Evolutionary conservation across 306 rosid species (phyloP), one percentile per base, ranked within the genome.

Genomic region (Rosa multiflora): DNA sequence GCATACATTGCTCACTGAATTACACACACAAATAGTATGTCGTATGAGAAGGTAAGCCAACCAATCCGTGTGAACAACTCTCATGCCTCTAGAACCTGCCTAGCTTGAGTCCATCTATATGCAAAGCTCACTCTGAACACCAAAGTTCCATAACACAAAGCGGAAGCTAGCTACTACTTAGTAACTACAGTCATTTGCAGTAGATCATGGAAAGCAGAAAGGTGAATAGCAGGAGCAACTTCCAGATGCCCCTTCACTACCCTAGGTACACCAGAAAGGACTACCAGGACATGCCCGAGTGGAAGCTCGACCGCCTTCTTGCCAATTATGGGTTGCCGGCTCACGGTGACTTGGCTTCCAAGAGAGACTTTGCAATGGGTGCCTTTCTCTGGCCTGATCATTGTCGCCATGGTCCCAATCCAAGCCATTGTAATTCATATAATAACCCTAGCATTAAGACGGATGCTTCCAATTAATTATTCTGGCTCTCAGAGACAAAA

Each of bases 161-260:
- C 42, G 10, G 12, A 21, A 67, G n/a, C 17, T 40, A 17, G 53
- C 21, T 35, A 23, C 52, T 20, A 35, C 35, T 2, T 11, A 26
- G 67, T 29, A 26, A 13, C 42, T 61, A 61, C 8, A 61, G 12
- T 11, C 4, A 8, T 2, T n/a, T 56, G 26, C 29, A n/a, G 11
- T 61, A 62, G 42, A 29, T 43, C 78, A 90, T 90, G 93, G 91
- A 80, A 46, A 88, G 83, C 29, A 76, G 76, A 8, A 64, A 76
- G 76, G 79, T 77, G n/a, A 79, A 17, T 5, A 62, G 68, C 0
- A 67, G 17, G 23, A 74, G 83, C 49, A 85, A 40, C 84, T 94
- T 94, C 80, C 95, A 91, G 78, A 94, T 90, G 96, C 96, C 98
- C 0, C 87, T 94, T 51, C 97, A 90, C 86, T 90, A 91, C 44